Base-by-base conservation (phyloP, 805 yeast species). In the Cyberlindnera maclurae region DNA sequence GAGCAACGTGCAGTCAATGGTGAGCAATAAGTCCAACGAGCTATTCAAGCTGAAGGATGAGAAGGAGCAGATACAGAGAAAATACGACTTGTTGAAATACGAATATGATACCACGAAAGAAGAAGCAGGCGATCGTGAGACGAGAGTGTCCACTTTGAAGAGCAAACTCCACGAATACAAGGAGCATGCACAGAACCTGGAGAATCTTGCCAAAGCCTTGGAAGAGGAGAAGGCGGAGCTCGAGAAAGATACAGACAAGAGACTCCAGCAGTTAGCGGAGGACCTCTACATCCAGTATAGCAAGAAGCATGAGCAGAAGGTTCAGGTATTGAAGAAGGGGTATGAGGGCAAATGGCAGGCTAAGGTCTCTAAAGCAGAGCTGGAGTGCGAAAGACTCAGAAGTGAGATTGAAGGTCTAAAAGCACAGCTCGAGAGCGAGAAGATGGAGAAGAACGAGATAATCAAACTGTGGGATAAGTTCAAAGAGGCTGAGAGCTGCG, bases 271-370 rank as follows among this genome's bases (percentile, higher is more conserved):
- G 44, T 60, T 83, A 34, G 84, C 89, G 0, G 79, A 77, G 42
- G 85, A 79, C 48, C 63, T 84, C 10, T 83, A 83, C 51, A 67
- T 73, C 29, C 88, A 81, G 54, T 84, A 84, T 52, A 75, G 86
- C 3, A 77, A 80, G 36, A 84, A 85, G 54, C 94, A 85, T 52
- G 85, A 79, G 44, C 72, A 74, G 37, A 84, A 84, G 57, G 82
- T 84, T 8, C 68, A 70, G 12, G 71, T 75, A 26, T 62, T 79
- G 51, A 80, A 75, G 54, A 69, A 71, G 40, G 77, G 75, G 3
- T 76, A 73, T 52, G 82, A 77, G 48, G 60, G 63, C 26, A 76
- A 73, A 49, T 75, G 72, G 67, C 61, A 68, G 35, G 54, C 57
- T 44, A 72, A 67, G 51, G 62, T 66, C 44, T 67, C 61, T 34